Evolutionary conservation across 306 rosid species (phyloP).

Genomic region (Lathyrus sativus): DNA sequence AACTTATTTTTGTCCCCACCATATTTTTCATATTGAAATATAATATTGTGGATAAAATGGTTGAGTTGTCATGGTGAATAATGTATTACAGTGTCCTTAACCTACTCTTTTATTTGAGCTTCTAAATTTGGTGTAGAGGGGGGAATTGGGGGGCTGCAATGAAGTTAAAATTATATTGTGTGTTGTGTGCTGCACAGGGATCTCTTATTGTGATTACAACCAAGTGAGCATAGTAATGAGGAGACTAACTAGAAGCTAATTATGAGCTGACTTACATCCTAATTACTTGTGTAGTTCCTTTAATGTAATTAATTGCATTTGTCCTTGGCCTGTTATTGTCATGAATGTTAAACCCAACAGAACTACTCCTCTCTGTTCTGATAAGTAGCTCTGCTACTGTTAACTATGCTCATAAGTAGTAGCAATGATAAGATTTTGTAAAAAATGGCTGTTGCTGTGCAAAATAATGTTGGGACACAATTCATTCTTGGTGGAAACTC

Average conservation of each 20-base stretch:
- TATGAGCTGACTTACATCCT: conserved; percentile 1
- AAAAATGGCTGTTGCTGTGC: not conserved
- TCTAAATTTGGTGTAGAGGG: conserved; percentile 13
- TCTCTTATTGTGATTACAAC: conserved; percentile 17
- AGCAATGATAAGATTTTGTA: not conserved
- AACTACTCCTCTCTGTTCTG: not conserved
- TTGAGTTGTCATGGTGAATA: conserved; percentile 32
- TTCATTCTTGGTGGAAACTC: not conserved
- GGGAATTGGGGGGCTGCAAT: conserved; percentile 18
- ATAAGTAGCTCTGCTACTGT: conserved; percentile 12
- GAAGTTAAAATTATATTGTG: conserved; percentile 8
- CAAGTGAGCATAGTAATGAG: conserved; percentile 24
- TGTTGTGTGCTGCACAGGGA: not conserved
- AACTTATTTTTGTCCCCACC: conserved; percentile 16
- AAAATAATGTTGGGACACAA: conserved; percentile 1
- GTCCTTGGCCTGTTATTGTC: conserved; percentile 4
- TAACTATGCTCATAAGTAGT: conserved; percentile 4
- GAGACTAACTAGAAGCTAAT: not conserved
- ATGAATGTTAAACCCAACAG: not conserved
- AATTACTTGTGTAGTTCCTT: not conserved
- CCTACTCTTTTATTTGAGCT: conserved; percentile 17
- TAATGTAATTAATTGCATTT: not conserved
- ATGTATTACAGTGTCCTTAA: conserved; percentile 23
- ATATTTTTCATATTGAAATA: conserved; percentile 23
- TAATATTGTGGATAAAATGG: conserved; percentile 19